Evolutionary conservation across 2,329 filamentous ascomycete species (phyloP), one percentile per base, ranked within the genome.

Genomic region (Fusarium mundagurra): DNA sequence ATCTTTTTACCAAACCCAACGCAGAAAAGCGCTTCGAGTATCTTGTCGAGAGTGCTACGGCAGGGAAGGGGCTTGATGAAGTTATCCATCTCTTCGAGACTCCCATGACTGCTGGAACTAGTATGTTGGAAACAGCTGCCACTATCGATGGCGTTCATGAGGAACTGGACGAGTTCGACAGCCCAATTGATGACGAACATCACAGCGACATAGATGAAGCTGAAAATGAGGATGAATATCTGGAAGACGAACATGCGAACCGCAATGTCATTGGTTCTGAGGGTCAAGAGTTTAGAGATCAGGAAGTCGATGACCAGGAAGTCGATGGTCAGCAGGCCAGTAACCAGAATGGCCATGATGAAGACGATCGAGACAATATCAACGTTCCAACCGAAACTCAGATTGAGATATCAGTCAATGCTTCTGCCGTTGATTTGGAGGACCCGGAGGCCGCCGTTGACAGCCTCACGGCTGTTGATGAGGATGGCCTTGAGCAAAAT

Each of bases 21-120:
- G 78, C 81, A 48, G 81, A 78, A 58, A 84, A 80, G 67, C 81
- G 84, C n/a, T 79, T 83, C 34, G 81, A 84, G 17, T 83, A 79
- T 13, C 71, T 86, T 20, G 77, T 84, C 34, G 84, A 86, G 55
- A 84, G 84, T 67, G 84, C 84, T 8, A 81, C 83, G 12, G 80
- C 80, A 27, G 84, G 84, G 24, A 84, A 82, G 58, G 81, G 84
- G 7, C 78, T 86, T 12, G 82, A 83, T 29, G 83, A 85, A 71
- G 80, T 86, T 51, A 80, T 82, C 20, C 81, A 84, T 61, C 70
- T 82, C 2, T 86, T 85, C 61, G 79, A 80, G 54, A 74, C 79
- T 12, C 80, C 78, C 22, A 71, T 73, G 51, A 67, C 69, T 36
- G 70, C 69, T 38, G 69, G 44, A n/a, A 53, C 64, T 29, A 65